phyloP scores from a whole-genome alignment of 257 asterid genomes.

The Cruciata laevipes region DNA sequence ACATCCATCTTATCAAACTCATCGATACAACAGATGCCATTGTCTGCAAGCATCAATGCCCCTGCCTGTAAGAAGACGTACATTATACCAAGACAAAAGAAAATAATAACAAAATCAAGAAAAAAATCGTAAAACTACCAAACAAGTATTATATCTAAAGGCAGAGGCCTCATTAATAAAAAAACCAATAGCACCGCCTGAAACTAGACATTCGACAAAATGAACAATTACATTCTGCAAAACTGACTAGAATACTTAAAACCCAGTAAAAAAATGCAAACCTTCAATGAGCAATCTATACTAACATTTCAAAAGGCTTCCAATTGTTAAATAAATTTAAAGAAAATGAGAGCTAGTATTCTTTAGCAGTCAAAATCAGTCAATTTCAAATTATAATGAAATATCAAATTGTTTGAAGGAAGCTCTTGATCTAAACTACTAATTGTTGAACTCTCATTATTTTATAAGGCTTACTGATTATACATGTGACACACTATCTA shows the following conservation, averaged over 20 bases:
- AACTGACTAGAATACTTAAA: neutral
- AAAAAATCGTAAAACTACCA: no score
- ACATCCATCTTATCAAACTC: conserved; percentile 98
- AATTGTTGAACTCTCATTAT: neutral
- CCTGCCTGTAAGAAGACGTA: conserved; percentile 63
- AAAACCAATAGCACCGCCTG: neutral
- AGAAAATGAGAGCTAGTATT: neutral
- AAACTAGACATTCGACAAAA: neutral
- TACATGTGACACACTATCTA: neutral
- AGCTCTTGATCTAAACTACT: neutral
- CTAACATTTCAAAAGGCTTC: neutral
- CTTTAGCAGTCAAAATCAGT: neutral
- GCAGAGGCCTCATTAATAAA: neutral
- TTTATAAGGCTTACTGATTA: neutral
- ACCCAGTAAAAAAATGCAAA: neutral
- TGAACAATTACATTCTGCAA: neutral
- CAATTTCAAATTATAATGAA: neutral
- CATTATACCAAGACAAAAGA: neutral
- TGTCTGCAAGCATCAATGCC: conserved; percentile 99
- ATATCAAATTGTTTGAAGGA: neutral
- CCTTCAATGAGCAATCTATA: neutral
- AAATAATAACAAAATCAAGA: neutral
- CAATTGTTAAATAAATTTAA: neutral
- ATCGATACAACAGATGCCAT: conserved; percentile 95
- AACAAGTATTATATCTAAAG: neutral